Evolutionary conservation across 2,329 filamentous ascomycete genomes (phyloP), one percentile per base, ranked within the genome.

Genomic region (Xylariales sp.): DNA sequence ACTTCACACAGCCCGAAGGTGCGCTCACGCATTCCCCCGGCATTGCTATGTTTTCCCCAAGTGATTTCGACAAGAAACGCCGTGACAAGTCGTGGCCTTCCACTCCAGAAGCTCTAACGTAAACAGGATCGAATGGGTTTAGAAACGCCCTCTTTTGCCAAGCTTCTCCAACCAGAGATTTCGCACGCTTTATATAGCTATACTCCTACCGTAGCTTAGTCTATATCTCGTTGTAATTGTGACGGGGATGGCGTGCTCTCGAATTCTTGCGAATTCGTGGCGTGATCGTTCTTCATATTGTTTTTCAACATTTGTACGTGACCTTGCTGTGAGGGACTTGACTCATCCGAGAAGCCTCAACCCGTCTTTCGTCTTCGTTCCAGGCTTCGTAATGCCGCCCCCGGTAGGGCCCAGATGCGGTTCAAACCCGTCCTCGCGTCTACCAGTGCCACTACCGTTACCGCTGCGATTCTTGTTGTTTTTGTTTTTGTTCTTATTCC

Each of bases 331-430:
- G 48, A 14, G 52, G 9, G 16, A 12, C n/a, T 5, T 30, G 10
- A 9, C 60, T 83, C 78, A 91, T 64, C 89, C 89, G 54, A 91
- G 78, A 61, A 91, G 77, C 72, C 85, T 87, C 69, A 91, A 77
- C 0, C 89, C 89, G 43, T 88, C 88, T 81, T 90, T 90, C n/a
- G 87, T 91, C 83, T 90, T 90, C 74, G 88, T 85, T 1, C 88
- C 88, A 0, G 87, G 83, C 80, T 91, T 91, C 43, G 84, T 84
- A 32, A 90, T 81, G 16, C 88, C 89, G 18, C 80, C 82, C 10
- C 84, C 84, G 14, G 77, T 78, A 43, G 86, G 84, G 0, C 86
- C 87, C 7, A 88, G 75, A 56, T 81, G 80, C 7, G 86, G 82
- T 74, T 88, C 86, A 71, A 85, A 85, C 28, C 72, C 71, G 32